Conservation (phyloP, 768 basidiomycete genomes). For the Gloeophyllum trabeum region DNA sequence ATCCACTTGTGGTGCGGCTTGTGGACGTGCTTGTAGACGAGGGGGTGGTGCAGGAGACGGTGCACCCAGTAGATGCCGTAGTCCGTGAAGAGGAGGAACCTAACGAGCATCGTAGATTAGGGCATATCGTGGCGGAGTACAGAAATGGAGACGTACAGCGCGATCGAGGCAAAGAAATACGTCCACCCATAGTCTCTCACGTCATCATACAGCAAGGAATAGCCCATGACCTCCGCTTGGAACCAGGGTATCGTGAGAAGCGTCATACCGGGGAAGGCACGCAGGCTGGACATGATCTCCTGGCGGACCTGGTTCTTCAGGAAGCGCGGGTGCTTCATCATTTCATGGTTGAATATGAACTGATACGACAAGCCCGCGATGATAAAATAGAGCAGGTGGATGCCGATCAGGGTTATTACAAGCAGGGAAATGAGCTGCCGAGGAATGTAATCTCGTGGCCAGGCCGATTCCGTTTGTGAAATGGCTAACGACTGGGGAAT, state of each 20-base stretch:
- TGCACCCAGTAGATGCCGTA: slow-evolving; percentile 97
- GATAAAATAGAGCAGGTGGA: slow-evolving; percentile 77
- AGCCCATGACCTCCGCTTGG: slow-evolving; percentile 81
- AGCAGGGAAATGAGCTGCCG: slow-evolving; percentile 69
- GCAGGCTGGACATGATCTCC: slow-evolving; percentile 69
- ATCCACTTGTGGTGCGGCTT: slow-evolving; percentile 99
- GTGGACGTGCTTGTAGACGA: slow-evolving; percentile 83
- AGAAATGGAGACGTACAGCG: slow-evolving; percentile 37
- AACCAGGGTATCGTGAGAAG: slow-evolving; percentile 91
- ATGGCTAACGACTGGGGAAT: slow-evolving; percentile 47
- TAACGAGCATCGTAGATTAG: slow-evolving; percentile 17
- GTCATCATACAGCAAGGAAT: slow-evolving; percentile 68
- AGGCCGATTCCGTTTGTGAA: slow-evolving; percentile 35
- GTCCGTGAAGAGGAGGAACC: slow-evolving; percentile 84
- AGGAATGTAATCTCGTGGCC: slow-evolving; percentile 76
- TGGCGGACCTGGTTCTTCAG: slow-evolving; percentile 74
- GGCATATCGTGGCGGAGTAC: neutral
- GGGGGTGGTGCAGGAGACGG: slow-evolving; percentile 74
- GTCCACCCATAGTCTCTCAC: slow-evolving; percentile 70
- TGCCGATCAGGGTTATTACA: slow-evolving; percentile 67
- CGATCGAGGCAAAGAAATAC: slow-evolving; percentile 58
- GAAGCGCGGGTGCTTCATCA: slow-evolving; percentile 93
- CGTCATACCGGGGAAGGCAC: slow-evolving; percentile 76
- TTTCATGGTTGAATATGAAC: slow-evolving; percentile 88
- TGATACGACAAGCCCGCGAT: slow-evolving; percentile 80